Evolutionary conservation across 139 green algal species (phyloP), one percentile per base, ranked within the genome.

Genomic region (Yamagishiella unicocca): DNA sequence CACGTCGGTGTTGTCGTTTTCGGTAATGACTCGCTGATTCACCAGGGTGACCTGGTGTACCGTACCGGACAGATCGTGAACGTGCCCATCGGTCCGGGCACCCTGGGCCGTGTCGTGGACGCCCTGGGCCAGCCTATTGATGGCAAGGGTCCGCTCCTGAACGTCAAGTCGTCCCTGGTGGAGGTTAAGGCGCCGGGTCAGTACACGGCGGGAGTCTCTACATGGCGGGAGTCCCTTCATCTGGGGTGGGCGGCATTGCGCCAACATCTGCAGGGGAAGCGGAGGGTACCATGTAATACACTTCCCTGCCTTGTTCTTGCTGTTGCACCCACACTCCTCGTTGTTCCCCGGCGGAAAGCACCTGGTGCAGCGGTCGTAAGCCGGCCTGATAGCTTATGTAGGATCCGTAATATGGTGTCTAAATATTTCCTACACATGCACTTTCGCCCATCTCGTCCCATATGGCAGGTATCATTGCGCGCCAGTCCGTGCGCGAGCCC

Each of bases 1-100:
- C 97, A 99, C 84, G 96, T 99, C 54, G 96, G 96, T 93, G 92
- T 98, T 45, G 96, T 99, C 35, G 90, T 98, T 46, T 97, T 99
- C 89, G 96, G 96, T 89, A 91, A 92, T 74, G 95, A 98, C 85
- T 92, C 82, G 55, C 88, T 87, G 73, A 98, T 98, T 86, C 88
- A 95, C 85, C 91, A 95, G 90, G 95, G 96, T 21, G 95, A 98
- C 83, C 93, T 97, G 87, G 96, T 99, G 82, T 97, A 97, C 90
- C 93, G 95, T 84, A 98, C 96, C 14, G 96, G 96, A 38, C 92
- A 95, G 84, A 98, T 98, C 87, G 96, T 98, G 38, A 96, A 98
- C 87, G 95, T 98, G 66, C 96, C 96, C 24, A 91, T 98, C 71
- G 96, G 96, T 43, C 91, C 91, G 70, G 96, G 95, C 45, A 96